These are phyloP conservation scores for Sextonia rubra DNA, from an alignment of 164 flowering plant genomes.

Conservation along the genomic window DNA sequence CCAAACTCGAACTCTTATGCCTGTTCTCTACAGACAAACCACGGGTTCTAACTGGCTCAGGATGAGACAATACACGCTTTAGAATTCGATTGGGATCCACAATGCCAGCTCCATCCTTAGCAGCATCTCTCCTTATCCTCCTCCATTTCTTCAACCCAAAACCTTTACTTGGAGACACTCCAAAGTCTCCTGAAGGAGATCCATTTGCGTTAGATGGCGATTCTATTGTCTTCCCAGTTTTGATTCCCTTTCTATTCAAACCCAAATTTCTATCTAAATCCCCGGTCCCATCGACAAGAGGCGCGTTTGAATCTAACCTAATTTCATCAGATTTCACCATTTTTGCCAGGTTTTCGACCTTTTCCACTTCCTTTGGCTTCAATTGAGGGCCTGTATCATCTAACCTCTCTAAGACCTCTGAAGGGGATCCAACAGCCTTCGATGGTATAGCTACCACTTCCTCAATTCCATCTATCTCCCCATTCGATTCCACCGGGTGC, in stretches of 20 bases:
- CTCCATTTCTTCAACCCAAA: conserved; percentile 85
- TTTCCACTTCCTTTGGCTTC: too few species aligned
- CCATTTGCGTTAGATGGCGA: conserved; percentile 8
- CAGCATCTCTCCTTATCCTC: conserved; percentile 49
- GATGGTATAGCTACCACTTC: neutral
- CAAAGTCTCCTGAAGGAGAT: conserved; percentile 20
- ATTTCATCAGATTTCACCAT: neutral
- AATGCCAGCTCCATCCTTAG: conserved; percentile 31
- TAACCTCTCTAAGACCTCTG: neutral
- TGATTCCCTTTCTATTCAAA: conserved; percentile 12
- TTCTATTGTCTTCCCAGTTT: conserved; percentile 9
- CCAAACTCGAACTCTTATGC: conserved; percentile 38
- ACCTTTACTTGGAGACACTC: conserved; percentile 45
- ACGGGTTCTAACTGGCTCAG: conserved; percentile 17
- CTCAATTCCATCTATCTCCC: neutral
- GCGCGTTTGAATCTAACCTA: neutral
- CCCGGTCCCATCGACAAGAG: conserved; percentile 1
- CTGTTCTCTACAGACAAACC: conserved; percentile 21
- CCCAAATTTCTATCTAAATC: neutral
- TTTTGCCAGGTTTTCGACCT: neutral
- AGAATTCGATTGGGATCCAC: conserved; percentile 40
- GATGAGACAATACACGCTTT: conserved; percentile 47
- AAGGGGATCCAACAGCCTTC: conserved; percentile 1
- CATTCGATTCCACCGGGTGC: neutral
- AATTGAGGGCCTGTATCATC: neutral